Conservation (phyloP, 2,329 filamentous ascomycete species). For the Colletotrichum chlorophyti region DNA sequence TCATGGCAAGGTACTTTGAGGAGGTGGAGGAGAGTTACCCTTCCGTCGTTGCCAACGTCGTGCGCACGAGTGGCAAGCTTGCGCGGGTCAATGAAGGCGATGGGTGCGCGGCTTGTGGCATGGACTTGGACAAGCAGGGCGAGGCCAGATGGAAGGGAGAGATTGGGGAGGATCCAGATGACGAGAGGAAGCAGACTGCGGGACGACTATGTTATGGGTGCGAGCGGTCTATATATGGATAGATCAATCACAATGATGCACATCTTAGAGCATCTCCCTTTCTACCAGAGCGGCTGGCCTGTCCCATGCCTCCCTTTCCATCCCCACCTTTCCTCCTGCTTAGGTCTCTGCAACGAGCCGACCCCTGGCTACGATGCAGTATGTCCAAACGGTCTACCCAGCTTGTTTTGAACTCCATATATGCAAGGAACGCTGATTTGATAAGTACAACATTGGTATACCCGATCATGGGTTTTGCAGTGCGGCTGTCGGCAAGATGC, state of each 20-base stretch:
- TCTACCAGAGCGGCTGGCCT: neutral
- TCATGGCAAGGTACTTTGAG: conserved; percentile 89
- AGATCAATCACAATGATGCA: conserved; percentile 28
- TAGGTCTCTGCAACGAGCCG: too few species aligned
- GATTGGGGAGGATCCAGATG: conserved; percentile 53
- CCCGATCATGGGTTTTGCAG: conserved; percentile 38
- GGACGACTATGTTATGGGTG: conserved; percentile 75
- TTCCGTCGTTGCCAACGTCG: conserved; percentile 93
- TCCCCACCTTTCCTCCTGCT: neutral
- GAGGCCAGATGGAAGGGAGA: conserved; percentile 70
- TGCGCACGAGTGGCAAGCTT: conserved; percentile 87
- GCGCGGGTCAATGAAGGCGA: conserved; percentile 50
- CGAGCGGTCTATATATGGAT: conserved; percentile 67
- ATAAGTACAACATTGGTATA: conserved; percentile 14
- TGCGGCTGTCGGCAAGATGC: conserved; percentile 52
- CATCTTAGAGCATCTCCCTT: neutral
- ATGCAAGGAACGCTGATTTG: conserved; percentile 27
- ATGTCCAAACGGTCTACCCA: conserved; percentile 3
- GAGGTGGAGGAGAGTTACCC: conserved; percentile 87
- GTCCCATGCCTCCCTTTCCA: neutral
- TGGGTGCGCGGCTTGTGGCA: conserved; percentile 73
- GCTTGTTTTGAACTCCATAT: conserved; percentile 25
- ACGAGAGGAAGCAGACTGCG: conserved; percentile 34
- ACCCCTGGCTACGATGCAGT: neutral
- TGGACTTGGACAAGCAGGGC: conserved; percentile 68